Conservation (phyloP, 495 filamentous ascomycete genomes). For the Penicillium bovifimosum region DNA sequence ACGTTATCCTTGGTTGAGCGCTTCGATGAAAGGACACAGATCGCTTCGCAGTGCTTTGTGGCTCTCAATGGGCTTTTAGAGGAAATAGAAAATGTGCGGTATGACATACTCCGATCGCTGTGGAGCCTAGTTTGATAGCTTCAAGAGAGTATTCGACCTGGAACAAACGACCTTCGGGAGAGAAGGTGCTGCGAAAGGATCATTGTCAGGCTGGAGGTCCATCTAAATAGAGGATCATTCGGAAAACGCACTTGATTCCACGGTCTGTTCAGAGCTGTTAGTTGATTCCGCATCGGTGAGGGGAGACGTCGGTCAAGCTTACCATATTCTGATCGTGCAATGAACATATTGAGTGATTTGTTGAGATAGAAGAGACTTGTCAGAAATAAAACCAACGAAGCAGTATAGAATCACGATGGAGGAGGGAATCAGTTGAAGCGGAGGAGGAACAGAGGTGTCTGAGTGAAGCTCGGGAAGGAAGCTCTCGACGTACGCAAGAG, state of each 20-base stretch:
- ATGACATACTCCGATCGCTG: constrained; percentile 80
- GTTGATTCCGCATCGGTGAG: constrained; percentile 24
- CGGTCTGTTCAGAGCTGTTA: constrained; percentile 62
- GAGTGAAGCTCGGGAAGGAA: constrained; percentile 34
- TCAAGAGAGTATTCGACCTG: constrained; percentile 99
- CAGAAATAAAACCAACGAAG: constrained; percentile 1
- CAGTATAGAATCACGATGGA: constrained; percentile 8
- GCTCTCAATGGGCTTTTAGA: not conserved
- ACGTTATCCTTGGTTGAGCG: not conserved
- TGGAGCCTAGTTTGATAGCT: constrained; percentile 98
- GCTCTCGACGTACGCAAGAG: constrained; percentile 39
- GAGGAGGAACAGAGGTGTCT: constrained; percentile 21
- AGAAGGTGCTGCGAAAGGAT: constrained; percentile 82
- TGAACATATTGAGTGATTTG: constrained; percentile 76
- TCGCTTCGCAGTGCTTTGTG: not conserved
- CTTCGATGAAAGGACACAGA: not conserved
- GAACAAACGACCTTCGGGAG: constrained; percentile 98
- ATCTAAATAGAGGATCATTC: not conserved
- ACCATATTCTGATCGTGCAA: constrained; percentile 99
- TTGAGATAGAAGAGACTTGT: constrained; percentile 1
- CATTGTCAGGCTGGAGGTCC: constrained; percentile 24
- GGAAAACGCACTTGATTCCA: constrained; percentile 83
- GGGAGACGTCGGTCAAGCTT: constrained; percentile 34
- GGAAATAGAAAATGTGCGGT: constrained; percentile 4
- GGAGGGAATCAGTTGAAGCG: constrained; percentile 10